A percentile compares a stretch with the other conserved stretches of the same genome.
Conservation (phyloP, 2,329 filamentous ascomycete genomes). For the Escovopsis sp. region DNA sequence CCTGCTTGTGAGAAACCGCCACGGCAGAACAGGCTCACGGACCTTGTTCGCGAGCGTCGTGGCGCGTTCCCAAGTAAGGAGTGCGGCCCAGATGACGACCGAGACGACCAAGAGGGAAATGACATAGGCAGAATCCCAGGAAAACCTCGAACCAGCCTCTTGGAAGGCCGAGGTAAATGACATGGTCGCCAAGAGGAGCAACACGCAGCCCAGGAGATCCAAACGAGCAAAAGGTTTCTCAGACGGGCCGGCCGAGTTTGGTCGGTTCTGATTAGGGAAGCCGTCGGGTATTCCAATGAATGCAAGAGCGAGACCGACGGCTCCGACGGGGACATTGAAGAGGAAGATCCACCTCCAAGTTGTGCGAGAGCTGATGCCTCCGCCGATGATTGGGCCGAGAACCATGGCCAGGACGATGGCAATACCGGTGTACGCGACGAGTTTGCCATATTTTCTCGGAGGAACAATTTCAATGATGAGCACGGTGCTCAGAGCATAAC, state of each 20-base stretch:
- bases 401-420: conserved; percentile 31
- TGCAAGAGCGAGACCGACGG: neutral
- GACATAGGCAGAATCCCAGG: conserved; percentile 26
- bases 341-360: conserved; percentile 37
- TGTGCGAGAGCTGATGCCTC: conserved; percentile 26
- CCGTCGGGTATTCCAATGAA: neutral
- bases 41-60: neutral
- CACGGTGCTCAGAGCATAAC: conserved; percentile 35
- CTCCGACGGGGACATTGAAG: conserved; percentile 21
- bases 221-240: conserved; percentile 4
- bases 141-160: conserved; percentile 25
- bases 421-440: conserved; percentile 19
- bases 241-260: neutral
- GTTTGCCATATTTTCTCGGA: conserved; percentile 17
- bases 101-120: conserved; percentile 12
- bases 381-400: conserved; percentile 35
- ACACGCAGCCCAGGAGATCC: conserved; percentile 12
- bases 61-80: neutral
- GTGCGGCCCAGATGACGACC: neutral
- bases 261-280: conserved; percentile 2
- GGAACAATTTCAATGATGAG: conserved; percentile 32
- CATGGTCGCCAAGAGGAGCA: conserved; percentile 25
- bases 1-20: neutral
- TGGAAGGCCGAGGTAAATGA: conserved; percentile 32
- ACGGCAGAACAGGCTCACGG: neutral